Evolutionary conservation across 495 filamentous ascomycete genomes (phyloP).

Genomic region (Aspergillus nidulans): DNA sequence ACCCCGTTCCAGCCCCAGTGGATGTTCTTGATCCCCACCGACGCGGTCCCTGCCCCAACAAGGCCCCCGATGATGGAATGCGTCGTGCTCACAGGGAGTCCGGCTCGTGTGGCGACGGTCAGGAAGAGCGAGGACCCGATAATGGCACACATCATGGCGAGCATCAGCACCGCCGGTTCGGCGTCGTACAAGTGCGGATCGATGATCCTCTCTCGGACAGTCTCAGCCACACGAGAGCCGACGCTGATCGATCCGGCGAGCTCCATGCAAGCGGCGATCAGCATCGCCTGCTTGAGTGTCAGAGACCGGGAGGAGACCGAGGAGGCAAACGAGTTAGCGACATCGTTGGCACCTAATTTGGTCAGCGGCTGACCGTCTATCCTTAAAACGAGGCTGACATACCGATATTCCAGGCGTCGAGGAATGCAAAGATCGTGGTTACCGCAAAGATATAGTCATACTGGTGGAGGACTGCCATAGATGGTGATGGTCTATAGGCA

Average conservation of each 20-base stretch:
- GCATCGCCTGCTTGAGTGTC: conserved; percentile 7
- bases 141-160: conserved; percentile 12
- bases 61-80: conserved; percentile 10
- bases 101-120: conserved; percentile 4
- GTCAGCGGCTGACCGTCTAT: neutral
- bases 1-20: conserved; percentile 11
- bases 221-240: conserved; percentile 8
- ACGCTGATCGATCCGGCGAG: conserved; percentile 1
- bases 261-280: conserved; percentile 11
- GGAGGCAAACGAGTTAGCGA: conserved; percentile 9
- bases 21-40: conserved; percentile 2
- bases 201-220: conserved; percentile 4
- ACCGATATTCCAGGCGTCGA: conserved; percentile 11
- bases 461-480: conserved; percentile 5
- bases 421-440: conserved; percentile 4
- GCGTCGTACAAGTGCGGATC: conserved; percentile 9
- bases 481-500: neutral
- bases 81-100: conserved; percentile 5
- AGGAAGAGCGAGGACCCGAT: conserved; percentile 7
- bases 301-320: conserved; percentile 10
- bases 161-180: conserved; percentile 2
- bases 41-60: conserved; percentile 3
- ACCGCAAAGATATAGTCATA: conserved; percentile 12
- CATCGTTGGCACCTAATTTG: conserved; percentile 7
- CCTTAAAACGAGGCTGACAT: neutral